Conservation (phyloP, 352 stramenopile genomes). For the Phytophthora macrochlamydospora region DNA sequence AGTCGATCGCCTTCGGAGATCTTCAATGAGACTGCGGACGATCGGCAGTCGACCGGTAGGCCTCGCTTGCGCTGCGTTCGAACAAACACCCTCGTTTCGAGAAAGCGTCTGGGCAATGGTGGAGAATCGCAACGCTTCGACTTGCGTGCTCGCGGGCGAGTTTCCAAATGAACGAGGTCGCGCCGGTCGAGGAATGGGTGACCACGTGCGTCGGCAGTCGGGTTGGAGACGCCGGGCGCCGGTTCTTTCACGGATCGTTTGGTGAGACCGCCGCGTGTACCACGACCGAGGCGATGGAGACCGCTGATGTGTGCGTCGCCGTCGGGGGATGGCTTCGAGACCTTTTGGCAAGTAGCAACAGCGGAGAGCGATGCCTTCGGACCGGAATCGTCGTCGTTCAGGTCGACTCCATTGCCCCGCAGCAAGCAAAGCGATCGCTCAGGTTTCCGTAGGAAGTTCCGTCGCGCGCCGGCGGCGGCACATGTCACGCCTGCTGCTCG, state of each 20-base stretch:
- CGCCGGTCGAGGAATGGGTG: background rate
- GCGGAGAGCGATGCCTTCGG: too few species aligned
- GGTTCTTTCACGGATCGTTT: conserved; percentile 1
- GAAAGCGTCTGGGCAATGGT: background rate
- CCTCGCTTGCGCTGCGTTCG: too few species aligned
- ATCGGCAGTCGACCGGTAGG: conserved; percentile 6
- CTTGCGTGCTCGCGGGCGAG: conserved; percentile 1
- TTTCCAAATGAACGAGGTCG: conserved; percentile 2
- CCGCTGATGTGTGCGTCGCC: conserved; percentile 1
- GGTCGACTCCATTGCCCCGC: too few species aligned
- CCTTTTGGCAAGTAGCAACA: too few species aligned
- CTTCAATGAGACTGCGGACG: background rate
- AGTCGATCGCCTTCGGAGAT: background rate
- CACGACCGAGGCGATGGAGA: background rate
- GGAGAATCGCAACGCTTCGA: background rate
- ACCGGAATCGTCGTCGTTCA: too few species aligned
- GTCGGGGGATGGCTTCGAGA: background rate
- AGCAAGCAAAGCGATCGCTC: too few species aligned
- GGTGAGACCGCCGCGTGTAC: conserved; percentile 1
- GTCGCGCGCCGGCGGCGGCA: background rate
- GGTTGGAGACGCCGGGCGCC: background rate
- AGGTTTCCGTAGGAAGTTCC: background rate
- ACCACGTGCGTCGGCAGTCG: background rate
- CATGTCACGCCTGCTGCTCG: background rate
- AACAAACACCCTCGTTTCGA: too few species aligned